Percentiles rank a stretch among this genome's conserved stretches.
Evolutionary conservation across 2,329 filamentous ascomycete species (phyloP).

Genomic region (Gliomastix tumulicola): DNA sequence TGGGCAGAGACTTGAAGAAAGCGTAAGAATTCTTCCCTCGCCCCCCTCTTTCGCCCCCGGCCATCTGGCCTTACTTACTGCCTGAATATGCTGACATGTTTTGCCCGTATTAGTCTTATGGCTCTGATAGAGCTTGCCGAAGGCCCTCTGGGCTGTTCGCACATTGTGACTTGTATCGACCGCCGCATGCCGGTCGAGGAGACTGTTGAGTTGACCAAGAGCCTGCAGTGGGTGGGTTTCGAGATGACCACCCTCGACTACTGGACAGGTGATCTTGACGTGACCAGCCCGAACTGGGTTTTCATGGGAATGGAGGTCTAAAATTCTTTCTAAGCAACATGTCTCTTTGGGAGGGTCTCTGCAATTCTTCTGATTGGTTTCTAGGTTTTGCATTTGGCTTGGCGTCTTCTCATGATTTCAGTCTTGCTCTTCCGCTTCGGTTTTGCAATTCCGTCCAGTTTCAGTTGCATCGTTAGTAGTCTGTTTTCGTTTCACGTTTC

Average conservation of each 20-base stretch:
- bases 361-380: no score
- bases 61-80: background rate
- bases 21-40: no score
- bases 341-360: no score
- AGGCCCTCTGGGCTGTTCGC: constrained; percentile 65
- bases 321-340: background rate
- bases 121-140: constrained; percentile 84
- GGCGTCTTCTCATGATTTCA: no score
- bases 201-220: constrained; percentile 64
- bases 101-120: constrained; percentile 60
- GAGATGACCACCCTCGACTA: constrained; percentile 72
- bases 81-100: constrained; percentile 10
- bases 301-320: constrained; percentile 86
- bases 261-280: constrained; percentile 59
- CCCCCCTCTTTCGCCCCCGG: no score
- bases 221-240: constrained; percentile 90
- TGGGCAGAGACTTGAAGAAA: constrained; percentile 76
- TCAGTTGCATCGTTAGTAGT: no score
- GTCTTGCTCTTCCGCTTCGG: constrained; percentile 3
- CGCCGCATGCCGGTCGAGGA: constrained; percentile 58
- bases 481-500: no score
- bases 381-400: no score
- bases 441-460: constrained; percentile 3
- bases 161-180: constrained; percentile 76
- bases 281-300: constrained; percentile 73